Conservation (phyloP, 1,284 basidiomycete species). For the Leucoagaricus sp. region DNA sequence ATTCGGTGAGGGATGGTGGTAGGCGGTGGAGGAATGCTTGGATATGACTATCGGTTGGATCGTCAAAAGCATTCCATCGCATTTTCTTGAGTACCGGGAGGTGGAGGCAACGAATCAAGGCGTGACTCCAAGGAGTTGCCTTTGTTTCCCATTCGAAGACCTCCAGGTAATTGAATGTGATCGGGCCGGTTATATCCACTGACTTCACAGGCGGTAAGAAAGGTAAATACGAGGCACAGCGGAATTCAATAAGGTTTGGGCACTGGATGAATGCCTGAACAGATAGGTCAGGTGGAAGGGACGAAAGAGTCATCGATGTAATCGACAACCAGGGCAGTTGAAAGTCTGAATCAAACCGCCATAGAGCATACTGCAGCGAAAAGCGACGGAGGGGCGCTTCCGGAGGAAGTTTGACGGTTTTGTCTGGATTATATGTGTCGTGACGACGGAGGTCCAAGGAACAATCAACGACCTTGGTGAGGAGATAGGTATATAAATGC, state of each 20-base stretch:
- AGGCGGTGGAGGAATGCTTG: neutral
- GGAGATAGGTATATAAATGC: neutral
- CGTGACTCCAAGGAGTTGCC: neutral
- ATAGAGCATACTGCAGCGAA: neutral
- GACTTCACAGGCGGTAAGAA: neutral
- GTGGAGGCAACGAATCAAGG: neutral
- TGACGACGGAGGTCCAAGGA: neutral
- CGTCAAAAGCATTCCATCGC: neutral
- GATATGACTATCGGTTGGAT: neutral
- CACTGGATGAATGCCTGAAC: constrained; percentile 7
- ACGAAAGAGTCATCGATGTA: neutral
- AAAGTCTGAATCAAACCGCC: neutral
- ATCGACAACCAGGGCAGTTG: neutral
- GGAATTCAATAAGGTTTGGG: constrained; percentile 3
- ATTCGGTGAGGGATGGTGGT: neutral
- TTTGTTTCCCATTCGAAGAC: neutral
- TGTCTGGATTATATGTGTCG: neutral
- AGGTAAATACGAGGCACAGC: neutral
- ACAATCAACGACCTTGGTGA: neutral
- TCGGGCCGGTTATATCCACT: neutral
- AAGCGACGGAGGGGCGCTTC: neutral
- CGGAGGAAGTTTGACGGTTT: neutral
- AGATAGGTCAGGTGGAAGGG: neutral
- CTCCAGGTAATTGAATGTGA: neutral
- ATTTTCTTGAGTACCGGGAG: neutral